These are phyloP conservation scores for Ceratocystis smalleyi DNA, from an alignment of 2,329 filamentous ascomycete genomes.

Conservation along the genomic window DNA sequence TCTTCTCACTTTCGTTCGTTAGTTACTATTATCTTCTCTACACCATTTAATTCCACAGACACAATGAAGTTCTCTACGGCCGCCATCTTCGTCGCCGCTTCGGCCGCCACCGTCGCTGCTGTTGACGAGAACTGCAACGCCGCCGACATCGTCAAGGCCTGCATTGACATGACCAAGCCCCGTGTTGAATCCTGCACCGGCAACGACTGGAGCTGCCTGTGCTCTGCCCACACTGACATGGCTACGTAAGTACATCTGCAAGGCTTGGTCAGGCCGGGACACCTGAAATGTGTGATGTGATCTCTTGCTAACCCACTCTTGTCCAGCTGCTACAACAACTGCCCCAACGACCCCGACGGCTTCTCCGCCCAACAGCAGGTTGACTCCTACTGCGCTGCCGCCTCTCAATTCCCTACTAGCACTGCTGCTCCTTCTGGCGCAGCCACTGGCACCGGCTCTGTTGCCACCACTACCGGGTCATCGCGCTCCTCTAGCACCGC, in stretches of 20 bases:
- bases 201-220: slow-evolving; percentile 34
- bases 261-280: no score
- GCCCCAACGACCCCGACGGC: slow-evolving; percentile 33
- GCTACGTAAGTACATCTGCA: slow-evolving; percentile 28
- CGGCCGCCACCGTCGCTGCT: slow-evolving; percentile 22
- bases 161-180: slow-evolving; percentile 27
- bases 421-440: slow-evolving; percentile 20
- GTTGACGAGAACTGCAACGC: slow-evolving; percentile 27
- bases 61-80: slow-evolving; percentile 34
- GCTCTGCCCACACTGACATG: slow-evolving; percentile 30
- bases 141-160: slow-evolving; percentile 33
- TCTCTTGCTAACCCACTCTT: no score
- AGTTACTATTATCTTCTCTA: slow-evolving; percentile 10
- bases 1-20: neutral
- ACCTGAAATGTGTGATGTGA: no score
- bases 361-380: slow-evolving; percentile 26
- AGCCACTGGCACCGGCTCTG: slow-evolving; percentile 17
- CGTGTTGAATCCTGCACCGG: slow-evolving; percentile 27
- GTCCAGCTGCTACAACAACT: slow-evolving; percentile 41
- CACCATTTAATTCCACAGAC: slow-evolving; percentile 16
- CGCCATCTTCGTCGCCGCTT: slow-evolving; percentile 27
- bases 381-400: slow-evolving; percentile 32
- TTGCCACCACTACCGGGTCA: slow-evolving; percentile 19
- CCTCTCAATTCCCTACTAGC: slow-evolving; percentile 28
- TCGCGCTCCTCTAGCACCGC: slow-evolving; percentile 17